These are phyloP conservation scores for Kitagawia praeruptora DNA, from an alignment of 129 eudicot genomes.

Conservation along the genomic window DNA sequence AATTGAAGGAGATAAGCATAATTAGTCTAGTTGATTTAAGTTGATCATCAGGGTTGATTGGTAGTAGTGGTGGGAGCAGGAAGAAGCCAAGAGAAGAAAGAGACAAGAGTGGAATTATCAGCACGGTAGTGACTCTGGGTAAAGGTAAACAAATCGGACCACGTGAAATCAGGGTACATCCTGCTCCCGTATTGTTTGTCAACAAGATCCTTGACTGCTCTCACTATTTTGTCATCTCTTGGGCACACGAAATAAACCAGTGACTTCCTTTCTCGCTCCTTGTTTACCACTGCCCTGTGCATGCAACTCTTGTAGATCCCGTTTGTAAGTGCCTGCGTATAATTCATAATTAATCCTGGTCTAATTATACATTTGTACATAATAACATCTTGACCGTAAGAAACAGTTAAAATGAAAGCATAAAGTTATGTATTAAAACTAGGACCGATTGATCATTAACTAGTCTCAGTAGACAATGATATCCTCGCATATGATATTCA, in stretches of 20 bases:
- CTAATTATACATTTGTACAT: neutral
- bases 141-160: conserved; percentile 33
- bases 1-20: neutral
- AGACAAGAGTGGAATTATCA: conserved; percentile 27
- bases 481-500: too few species aligned
- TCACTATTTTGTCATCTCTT: conserved; percentile 34
- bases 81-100: conserved; percentile 31
- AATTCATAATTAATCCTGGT: neutral
- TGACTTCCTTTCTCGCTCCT: conserved; percentile 28
- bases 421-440: too few species aligned
- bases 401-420: too few species aligned
- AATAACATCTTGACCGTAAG: too few species aligned
- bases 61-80: conserved; percentile 6
- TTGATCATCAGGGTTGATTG: neutral
- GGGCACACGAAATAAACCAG: conserved; percentile 51
- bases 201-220: conserved; percentile 30
- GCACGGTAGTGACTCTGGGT: conserved; percentile 40
- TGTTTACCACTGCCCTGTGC: conserved; percentile 54
- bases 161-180: conserved; percentile 43
- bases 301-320: conserved; percentile 57
- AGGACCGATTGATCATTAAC: too few species aligned
- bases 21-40: neutral
- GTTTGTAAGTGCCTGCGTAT: conserved; percentile 51
- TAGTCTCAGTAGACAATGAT: too few species aligned
- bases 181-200: conserved; percentile 10